These are phyloP conservation scores for Saccharomycopsis babjevae DNA, from an alignment of 805 yeast genomes.

Conservation along the genomic window DNA sequence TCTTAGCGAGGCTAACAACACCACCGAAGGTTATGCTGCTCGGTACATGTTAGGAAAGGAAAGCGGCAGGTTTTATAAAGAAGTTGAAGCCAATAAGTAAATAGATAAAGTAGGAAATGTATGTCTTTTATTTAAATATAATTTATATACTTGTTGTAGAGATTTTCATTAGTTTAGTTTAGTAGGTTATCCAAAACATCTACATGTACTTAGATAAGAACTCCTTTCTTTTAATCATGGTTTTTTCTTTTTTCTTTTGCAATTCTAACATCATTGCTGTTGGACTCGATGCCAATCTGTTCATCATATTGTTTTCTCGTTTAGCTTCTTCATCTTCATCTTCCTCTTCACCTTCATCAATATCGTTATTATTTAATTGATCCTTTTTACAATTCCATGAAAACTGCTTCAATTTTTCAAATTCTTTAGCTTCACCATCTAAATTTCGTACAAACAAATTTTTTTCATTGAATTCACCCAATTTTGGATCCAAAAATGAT, in stretches of 20 bases:
- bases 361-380: not conserved
- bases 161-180: not conserved
- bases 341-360: not conserved
- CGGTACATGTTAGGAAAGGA: constrained; percentile 46
- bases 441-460: constrained; percentile 35
- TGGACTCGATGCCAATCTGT: constrained; percentile 28
- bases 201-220: constrained; percentile 27
- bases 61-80: constrained; percentile 35
- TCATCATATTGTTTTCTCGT: constrained; percentile 17
- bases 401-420: constrained; percentile 30
- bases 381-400: constrained; percentile 23
- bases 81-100: constrained; percentile 20
- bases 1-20: constrained; percentile 28
- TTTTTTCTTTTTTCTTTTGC: constrained; percentile 23
- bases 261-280: constrained; percentile 26
- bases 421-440: constrained; percentile 31
- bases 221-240: constrained; percentile 23
- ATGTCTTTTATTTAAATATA: not conserved
- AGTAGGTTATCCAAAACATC: not conserved
- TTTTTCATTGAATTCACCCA: constrained; percentile 27
- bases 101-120: not conserved
- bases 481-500: constrained; percentile 25
- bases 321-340: constrained; percentile 17
- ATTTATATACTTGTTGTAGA: not conserved
- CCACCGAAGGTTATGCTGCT: constrained; percentile 29